Conservation (phyloP, 306 rosid species). For the Castanea sativa region DNA sequence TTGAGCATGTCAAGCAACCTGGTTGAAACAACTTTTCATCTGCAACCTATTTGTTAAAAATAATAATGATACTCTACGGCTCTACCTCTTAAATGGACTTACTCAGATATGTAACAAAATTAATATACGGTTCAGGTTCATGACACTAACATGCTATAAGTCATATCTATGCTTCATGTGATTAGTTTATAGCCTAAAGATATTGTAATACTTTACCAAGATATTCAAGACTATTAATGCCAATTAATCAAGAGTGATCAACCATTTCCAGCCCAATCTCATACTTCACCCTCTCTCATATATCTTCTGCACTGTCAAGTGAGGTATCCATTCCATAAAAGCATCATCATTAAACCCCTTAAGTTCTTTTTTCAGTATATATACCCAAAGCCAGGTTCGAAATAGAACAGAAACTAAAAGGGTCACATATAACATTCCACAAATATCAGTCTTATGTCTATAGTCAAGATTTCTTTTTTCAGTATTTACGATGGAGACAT, state of each 20-base stretch:
- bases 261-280: not conserved
- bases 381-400: slow-evolving; percentile 10
- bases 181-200: not conserved
- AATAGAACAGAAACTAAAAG: slow-evolving; percentile 9
- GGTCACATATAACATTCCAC: slow-evolving; percentile 6
- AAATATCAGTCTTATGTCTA: slow-evolving; percentile 17
- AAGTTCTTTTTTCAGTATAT: not conserved
- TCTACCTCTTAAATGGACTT: not conserved
- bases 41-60: not conserved
- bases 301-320: not conserved
- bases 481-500: slow-evolving; percentile 2
- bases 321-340: not conserved
- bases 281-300: not conserved
- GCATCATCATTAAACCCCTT: not conserved
- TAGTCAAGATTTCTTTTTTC: slow-evolving; percentile 18
- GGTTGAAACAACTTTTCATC: not conserved
- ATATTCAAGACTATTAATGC: not conserved
- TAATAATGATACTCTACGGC: not conserved
- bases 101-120: not conserved
- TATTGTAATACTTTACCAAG: not conserved
- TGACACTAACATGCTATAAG: not conserved
- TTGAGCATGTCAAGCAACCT: not conserved
- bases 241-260: not conserved
- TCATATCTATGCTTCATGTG: not conserved
- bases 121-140: not conserved